Conservation (phyloP, 2,329 filamentous ascomycete genomes). For the Gaeumannomyces tritici region DNA sequence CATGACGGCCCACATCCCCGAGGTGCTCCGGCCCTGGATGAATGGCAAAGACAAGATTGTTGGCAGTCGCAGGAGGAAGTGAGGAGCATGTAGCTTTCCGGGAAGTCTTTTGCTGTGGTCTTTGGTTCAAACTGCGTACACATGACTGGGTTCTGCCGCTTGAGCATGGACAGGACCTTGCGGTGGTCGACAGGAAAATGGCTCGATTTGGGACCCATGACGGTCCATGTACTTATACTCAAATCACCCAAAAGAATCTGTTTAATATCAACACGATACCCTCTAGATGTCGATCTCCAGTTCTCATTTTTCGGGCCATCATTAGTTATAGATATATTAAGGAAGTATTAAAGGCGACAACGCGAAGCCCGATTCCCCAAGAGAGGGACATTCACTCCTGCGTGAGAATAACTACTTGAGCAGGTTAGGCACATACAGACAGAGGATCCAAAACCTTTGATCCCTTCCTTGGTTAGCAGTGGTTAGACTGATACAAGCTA, state of each 20-base stretch:
- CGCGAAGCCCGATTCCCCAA: no score
- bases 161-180: neutral
- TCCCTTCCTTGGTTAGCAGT: no score
- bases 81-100: neutral
- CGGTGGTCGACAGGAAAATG: neutral
- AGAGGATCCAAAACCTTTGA: no score
- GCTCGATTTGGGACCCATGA: neutral
- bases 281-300: no score
- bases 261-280: neutral
- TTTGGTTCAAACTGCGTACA: neutral
- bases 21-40: slow-evolving; percentile 79
- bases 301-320: neutral
- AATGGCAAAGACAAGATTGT: slow-evolving; percentile 60
- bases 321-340: no score
- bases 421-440: no score
- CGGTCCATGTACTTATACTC: neutral
- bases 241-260: neutral
- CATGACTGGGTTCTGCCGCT: neutral
- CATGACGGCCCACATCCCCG: slow-evolving; percentile 62
- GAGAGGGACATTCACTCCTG: no score
- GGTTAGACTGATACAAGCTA: no score
- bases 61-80: slow-evolving; percentile 15
- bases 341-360: no score
- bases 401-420: no score
- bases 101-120: neutral